Evolutionary conservation across 768 basidiomycete genomes (phyloP), one percentile per base, ranked within the genome.

Genomic region (Podaxis sp.): DNA sequence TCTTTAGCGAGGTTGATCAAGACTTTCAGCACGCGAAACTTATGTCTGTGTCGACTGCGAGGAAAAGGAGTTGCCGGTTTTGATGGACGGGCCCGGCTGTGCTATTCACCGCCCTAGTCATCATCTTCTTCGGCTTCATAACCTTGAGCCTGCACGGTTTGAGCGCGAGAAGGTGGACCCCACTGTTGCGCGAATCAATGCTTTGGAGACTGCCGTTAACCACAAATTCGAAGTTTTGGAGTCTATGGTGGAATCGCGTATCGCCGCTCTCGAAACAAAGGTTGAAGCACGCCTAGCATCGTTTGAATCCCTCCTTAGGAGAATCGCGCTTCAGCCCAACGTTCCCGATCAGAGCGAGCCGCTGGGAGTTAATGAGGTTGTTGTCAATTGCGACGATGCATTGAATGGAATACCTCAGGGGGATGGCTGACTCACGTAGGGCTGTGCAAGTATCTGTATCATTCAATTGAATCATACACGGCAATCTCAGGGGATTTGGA

Each of bases 11-110:
- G 35, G 13, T 23, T 35, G 10, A 38, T 37, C 50, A 23, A 27
- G 16, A 38, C 4, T 5, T 42, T 3, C 14, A 61, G 54, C 61
- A 21, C 55, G 48, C 4, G 61, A 61, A 27, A 56, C 55, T 9
- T 61, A 48, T 28, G 25, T 61, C 1, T 61, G 54, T 18, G 28
- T 44, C 3, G 61, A 56, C 23, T 61, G 54, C 21, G 61, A 61
- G 25, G 40, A 55, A 23, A 51, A 56, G 16, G 57, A 50, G 16
- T 16, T 25, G 5, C 21, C 35, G 1, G 36, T 50, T 3, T 11
- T 50, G 36, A 58, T 38, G 4, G 57, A 50, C 7, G 44, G 44
- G 9, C 57, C 57, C 1, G 36, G 47, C 16, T 37, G 32, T 16
- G 9, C 18, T 13, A 18, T 50, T 21, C 57, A 58, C n/a, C 57